Evolutionary conservation across 2,329 filamentous ascomycete genomes (phyloP).

Genomic region (Aspergillus pseudoterreus): DNA sequence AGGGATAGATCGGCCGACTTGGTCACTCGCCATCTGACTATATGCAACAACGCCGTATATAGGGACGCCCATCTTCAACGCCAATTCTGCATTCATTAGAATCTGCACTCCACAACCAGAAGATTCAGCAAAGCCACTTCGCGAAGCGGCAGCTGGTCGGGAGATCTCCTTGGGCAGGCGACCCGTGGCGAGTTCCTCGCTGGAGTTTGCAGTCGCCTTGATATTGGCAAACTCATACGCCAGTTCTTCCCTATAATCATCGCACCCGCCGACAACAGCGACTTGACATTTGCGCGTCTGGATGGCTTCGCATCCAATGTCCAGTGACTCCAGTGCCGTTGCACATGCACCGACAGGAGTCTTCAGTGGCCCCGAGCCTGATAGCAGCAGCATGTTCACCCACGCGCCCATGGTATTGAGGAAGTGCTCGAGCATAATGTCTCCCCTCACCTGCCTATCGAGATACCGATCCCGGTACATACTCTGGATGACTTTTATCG

Average conservation of each 20-base stretch:
- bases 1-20: constrained; percentile 92
- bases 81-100: constrained; percentile 33
- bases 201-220: constrained; percentile 95
- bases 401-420: constrained; percentile 99
- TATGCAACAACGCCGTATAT: constrained; percentile 90
- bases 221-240: constrained; percentile 99
- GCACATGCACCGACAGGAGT: constrained; percentile 95
- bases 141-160: constrained; percentile 86
- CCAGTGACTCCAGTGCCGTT: constrained; percentile 90
- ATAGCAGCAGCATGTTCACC: constrained; percentile 97
- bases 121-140: constrained; percentile 97
- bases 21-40: constrained; percentile 91
- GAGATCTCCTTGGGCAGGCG: constrained; percentile 95
- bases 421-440: constrained; percentile 96
- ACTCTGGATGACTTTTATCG: constrained; percentile 77
- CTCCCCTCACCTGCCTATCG: constrained; percentile 53
- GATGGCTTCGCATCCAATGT: constrained; percentile 95
- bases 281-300: constrained; percentile 93
- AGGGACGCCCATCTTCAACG: constrained; percentile 9
- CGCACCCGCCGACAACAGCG: constrained; percentile 93
- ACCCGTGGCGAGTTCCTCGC: constrained; percentile 88
- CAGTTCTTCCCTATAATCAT: constrained; percentile 96
- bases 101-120: constrained; percentile 95
- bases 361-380: constrained; percentile 93
- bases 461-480: constrained; percentile 97